phyloP scores from a whole-genome alignment of 768 basidiomycete species.

The Suillus subalutaceus region DNA sequence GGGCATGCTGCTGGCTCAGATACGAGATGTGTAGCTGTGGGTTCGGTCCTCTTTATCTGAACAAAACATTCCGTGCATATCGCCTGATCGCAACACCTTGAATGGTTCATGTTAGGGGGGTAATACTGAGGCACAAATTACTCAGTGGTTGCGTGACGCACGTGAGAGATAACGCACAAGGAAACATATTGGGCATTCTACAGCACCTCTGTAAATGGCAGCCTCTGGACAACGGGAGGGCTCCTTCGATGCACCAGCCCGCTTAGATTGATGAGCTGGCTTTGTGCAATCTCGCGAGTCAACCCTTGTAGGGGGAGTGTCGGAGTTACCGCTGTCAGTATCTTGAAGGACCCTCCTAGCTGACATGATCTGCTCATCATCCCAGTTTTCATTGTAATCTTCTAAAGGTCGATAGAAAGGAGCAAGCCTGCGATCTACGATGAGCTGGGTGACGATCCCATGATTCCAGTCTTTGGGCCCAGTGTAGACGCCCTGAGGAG shows the following conservation, averaged over 20 bases:
- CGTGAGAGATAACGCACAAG: constrained; percentile 60
- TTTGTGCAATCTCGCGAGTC: constrained; percentile 28
- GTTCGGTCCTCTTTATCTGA: constrained; percentile 96
- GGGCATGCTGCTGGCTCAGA: constrained; percentile 98
- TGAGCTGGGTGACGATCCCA: constrained; percentile 81
- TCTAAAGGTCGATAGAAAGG: constrained; percentile 97
- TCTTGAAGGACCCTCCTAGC: constrained; percentile 72
- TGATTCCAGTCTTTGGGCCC: constrained; percentile 90
- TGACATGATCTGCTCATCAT: constrained; percentile 83
- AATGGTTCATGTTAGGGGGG: constrained; percentile 95
- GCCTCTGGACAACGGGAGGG: constrained; percentile 69
- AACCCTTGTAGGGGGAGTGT: constrained; percentile 37
- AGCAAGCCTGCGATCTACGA: constrained; percentile 84
- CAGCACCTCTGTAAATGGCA: constrained; percentile 78
- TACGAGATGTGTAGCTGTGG: constrained; percentile 91
- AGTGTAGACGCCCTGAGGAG: constrained; percentile 87
- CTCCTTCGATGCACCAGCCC: constrained; percentile 64
- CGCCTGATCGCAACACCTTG: constrained; percentile 96
- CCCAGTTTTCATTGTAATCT: constrained; percentile 89
- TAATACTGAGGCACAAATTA: constrained; percentile 73
- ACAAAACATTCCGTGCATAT: constrained; percentile 99
- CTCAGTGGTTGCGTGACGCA: constrained; percentile 23
- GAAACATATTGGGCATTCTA: constrained; percentile 98
- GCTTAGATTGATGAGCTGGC: constrained; percentile 47
- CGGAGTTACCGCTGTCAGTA: constrained; percentile 46